These are phyloP conservation scores for Boletus pseudopeckii DNA, from an alignment of 768 basidiomycete species.

Conservation along the genomic window DNA sequence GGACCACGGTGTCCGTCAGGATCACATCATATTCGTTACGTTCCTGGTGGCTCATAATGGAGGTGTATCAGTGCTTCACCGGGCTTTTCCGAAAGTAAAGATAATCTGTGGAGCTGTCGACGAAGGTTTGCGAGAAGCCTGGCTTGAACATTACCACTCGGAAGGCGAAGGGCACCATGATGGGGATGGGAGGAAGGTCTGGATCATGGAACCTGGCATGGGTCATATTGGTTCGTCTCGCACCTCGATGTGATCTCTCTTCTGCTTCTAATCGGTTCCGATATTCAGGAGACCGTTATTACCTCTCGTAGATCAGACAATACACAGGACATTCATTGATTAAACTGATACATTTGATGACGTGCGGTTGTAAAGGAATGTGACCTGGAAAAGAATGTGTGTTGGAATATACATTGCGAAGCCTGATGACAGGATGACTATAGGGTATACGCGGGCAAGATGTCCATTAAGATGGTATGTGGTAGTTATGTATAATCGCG, in stretches of 20 bases:
- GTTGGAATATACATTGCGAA: conserved; percentile 15
- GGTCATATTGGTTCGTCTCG: conserved; percentile 70
- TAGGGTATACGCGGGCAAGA: background rate
- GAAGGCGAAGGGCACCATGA: conserved; percentile 40
- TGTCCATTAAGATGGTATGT: background rate
- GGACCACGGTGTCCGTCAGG: conserved; percentile 85
- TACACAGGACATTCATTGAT: conserved; percentile 2
- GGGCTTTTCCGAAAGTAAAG: conserved; percentile 81
- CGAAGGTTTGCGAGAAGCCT: conserved; percentile 68
- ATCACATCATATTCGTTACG: conserved; percentile 84
- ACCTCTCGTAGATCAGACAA: conserved; percentile 21
- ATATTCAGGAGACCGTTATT: conserved; percentile 40
- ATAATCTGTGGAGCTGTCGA: conserved; percentile 87
- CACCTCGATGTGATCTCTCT: background rate
- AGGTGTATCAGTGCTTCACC: conserved; percentile 70
- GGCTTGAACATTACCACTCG: conserved; percentile 57
- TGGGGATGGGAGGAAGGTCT: conserved; percentile 61
- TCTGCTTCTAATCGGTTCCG: background rate
- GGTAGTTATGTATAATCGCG: too few relatives aligned
- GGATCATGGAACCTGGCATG: conserved; percentile 86
- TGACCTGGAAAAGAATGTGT: conserved; percentile 12
- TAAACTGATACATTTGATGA: conserved; percentile 2
- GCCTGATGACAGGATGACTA: conserved; percentile 3
- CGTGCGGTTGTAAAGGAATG: conserved; percentile 5
- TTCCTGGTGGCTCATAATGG: conserved; percentile 85